These are phyloP conservation scores for Zygnema circumcarinatum DNA, from an alignment of 139 green algal species.

Conservation along the genomic window DNA sequence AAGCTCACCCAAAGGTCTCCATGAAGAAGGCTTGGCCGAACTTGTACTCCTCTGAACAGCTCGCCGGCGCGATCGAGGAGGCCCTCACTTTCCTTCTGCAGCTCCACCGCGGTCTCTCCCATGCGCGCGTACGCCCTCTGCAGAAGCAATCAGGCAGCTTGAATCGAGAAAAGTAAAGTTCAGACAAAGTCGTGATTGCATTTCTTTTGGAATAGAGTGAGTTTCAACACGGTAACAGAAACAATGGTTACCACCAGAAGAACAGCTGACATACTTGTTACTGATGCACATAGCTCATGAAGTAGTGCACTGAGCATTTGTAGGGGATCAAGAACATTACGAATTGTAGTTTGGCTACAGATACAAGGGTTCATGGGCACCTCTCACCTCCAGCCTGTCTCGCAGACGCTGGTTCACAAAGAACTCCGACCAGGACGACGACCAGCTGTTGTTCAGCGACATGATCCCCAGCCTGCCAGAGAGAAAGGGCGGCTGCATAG, in stretches of 20 bases:
- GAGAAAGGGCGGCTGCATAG: too few relatives aligned
- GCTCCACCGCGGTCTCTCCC: constrained; percentile 9
- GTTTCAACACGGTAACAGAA: constrained; percentile 8
- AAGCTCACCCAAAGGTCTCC: constrained; percentile 51
- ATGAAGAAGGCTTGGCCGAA: constrained; percentile 46
- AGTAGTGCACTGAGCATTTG: too few relatives aligned
- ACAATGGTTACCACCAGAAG: too few relatives aligned
- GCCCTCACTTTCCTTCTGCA: not conserved
- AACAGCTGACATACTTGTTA: too few relatives aligned
- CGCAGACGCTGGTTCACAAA: constrained; percentile 45
- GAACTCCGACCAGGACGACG: constrained; percentile 37
- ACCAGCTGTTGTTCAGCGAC: constrained; percentile 30
- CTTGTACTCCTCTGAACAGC: constrained; percentile 5
- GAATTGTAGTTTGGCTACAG: too few relatives aligned
- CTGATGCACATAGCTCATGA: too few relatives aligned
- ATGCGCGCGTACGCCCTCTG: constrained; percentile 30
- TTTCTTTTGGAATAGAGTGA: too few relatives aligned
- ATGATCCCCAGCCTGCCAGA: constrained; percentile 44
- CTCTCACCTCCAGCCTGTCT: constrained; percentile 48
- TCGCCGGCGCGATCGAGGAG: not conserved
- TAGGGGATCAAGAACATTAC: too few relatives aligned
- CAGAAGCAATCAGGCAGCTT: not conserved
- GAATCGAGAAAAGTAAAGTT: constrained; percentile 8
- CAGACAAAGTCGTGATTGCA: not conserved
- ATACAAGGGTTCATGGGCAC: too few relatives aligned